Evolutionary conservation across 805 yeast genomes (phyloP), one percentile per base, ranked within the genome.

Genomic region (Yamadazyma kitorensis): DNA sequence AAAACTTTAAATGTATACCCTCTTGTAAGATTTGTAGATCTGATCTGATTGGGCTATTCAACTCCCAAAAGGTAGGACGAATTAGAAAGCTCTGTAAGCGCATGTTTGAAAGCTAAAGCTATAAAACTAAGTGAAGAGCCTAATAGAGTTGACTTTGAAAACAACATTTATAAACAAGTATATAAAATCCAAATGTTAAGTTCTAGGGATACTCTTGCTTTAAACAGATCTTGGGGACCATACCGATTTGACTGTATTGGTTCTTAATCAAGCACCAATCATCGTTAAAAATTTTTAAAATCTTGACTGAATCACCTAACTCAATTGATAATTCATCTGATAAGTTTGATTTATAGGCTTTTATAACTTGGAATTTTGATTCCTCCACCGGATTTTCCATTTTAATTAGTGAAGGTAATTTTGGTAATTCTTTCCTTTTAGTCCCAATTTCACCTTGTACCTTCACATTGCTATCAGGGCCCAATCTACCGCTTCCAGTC

Each of bases 221-320:
- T 18, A 62, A 41, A 41, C 63, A 57, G 27, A 51, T 37, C 26
- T 45, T 43, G 0, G 72, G 72, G 3, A 63, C 59, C 42, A 64
- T 53, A 2, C 72, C 71, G 6, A 31, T 26, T 19, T 35, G 52
- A 2, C 72, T 71, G 10, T 29, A 27, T 11, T 30, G 34, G 18
- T 35, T 35, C 28, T 45, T 49, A 12, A 62, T 61, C 13, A 49
- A 48, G 39, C 67, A 63, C 72, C 72, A 67, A 3, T 68, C 69
- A 30, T 64, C 70, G 9, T 57, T 40, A 37, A 55, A 61, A 4
- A 41, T 44, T 16, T 49, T 47, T 17, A 49, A 31, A 3, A 61
- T 33, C 6, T 34, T 22, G 2, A 60, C 64, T 17, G 40, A 37
- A 24, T 67, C 67, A 1, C 69, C 70, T 3, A 49, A 35, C 2